These are phyloP conservation scores for Vigna trinervia DNA, from an alignment of 306 rosid genomes.

Conservation along the genomic window DNA sequence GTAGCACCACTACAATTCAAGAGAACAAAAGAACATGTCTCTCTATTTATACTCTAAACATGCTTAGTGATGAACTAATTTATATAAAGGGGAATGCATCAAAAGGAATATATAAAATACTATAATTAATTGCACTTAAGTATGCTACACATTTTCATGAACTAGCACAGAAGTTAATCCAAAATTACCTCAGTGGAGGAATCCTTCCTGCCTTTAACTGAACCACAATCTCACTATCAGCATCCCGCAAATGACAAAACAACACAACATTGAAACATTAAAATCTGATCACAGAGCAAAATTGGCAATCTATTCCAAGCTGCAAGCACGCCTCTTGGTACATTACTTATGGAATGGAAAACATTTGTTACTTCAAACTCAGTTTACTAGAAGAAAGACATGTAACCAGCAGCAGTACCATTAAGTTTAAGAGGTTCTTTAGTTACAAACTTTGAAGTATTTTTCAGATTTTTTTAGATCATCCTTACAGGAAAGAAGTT, in stretches of 20 bases:
- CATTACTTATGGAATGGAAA: background rate
- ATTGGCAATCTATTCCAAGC: conserved; percentile 14
- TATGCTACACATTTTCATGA: conserved; percentile 14
- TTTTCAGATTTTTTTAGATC: too few relatives aligned
- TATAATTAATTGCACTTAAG: background rate
- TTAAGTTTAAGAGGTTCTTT: too few relatives aligned
- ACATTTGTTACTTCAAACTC: background rate
- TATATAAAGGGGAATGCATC: background rate
- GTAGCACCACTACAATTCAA: conserved; percentile 11
- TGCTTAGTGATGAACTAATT: conserved; percentile 8
- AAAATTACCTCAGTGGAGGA: conserved; percentile 77
- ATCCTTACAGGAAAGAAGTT: too few relatives aligned
- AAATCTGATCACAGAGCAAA: background rate
- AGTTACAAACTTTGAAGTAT: too few relatives aligned
- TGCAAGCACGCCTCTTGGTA: conserved; percentile 8
- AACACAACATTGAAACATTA: background rate
- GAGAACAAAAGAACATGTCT: conserved; percentile 6
- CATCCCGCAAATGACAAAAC: conserved; percentile 54
- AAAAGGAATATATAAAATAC: background rate
- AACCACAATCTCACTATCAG: conserved; percentile 77
- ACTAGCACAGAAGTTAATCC: background rate
- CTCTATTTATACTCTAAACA: conserved; percentile 15
- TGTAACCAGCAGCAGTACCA: background rate
- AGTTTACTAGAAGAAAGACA: background rate
- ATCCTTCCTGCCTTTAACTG: conserved; percentile 87